phyloP scores from a whole-genome alignment of 2,329 filamentous ascomycete genomes.

The Penicillium sp. region DNA sequence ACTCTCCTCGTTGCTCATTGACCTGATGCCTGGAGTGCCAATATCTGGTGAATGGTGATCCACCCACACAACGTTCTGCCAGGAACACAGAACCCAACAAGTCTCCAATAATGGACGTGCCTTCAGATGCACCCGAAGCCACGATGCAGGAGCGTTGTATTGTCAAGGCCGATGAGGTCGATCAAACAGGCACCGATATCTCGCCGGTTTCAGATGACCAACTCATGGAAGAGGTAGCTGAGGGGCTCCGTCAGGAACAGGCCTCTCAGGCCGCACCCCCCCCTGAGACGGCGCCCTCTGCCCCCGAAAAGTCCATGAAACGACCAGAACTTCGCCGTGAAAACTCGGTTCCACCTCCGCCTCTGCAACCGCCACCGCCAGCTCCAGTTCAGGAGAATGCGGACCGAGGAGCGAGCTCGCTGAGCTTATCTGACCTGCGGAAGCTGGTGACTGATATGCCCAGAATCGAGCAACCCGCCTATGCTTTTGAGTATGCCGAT shows the following conservation, averaged over 20 bases:
- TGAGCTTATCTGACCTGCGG: conserved; percentile 70
- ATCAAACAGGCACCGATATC: conserved; percentile 48
- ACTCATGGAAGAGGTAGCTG: conserved; percentile 41
- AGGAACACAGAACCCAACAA: conserved; percentile 4
- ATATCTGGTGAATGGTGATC: conserved; percentile 9
- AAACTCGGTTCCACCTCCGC: conserved; percentile 41
- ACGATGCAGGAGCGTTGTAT: conserved; percentile 39
- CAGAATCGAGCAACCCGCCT: conserved; percentile 64
- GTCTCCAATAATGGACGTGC: conserved; percentile 27
- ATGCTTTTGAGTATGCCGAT: conserved; percentile 81
- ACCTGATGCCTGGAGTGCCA: neutral
- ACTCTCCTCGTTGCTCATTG: conserved; percentile 7
- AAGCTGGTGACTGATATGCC: conserved; percentile 72
- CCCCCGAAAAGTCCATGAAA: conserved; percentile 19
- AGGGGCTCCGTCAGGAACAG: conserved; percentile 38
- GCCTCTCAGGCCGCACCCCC: conserved; percentile 18
- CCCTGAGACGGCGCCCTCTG: conserved; percentile 12
- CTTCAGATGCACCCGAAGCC: conserved; percentile 21
- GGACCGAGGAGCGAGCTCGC: conserved; percentile 57
- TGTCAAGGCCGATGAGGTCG: conserved; percentile 50
- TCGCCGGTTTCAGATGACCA: conserved; percentile 44
- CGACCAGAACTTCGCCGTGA: conserved; percentile 41
- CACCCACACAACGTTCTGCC: conserved; percentile 4
- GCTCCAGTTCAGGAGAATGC: conserved; percentile 41
- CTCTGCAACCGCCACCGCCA: conserved; percentile 46